Percentiles rank a stretch among this genome's conserved stretches.
These are phyloP conservation scores for Mrakia blollopis DNA, from an alignment of 768 basidiomycete genomes.

Conservation along the genomic window DNA sequence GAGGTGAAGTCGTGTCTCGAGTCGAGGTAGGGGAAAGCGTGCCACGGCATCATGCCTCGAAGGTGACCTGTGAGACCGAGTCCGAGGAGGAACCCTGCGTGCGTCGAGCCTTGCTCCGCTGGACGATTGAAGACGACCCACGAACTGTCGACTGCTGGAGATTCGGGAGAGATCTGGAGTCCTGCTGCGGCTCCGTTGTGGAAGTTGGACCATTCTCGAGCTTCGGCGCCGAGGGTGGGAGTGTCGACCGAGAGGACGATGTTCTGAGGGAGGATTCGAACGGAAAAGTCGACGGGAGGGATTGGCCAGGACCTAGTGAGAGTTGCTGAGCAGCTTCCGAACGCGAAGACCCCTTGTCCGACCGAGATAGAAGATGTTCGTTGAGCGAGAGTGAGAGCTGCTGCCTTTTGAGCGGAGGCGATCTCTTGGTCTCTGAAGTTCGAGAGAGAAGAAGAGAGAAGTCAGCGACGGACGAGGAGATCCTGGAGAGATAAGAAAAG, in stretches of 20 bases:
- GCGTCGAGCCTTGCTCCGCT: constrained; percentile 78
- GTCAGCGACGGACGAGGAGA: not conserved
- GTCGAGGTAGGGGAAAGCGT: constrained; percentile 89
- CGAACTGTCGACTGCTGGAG: constrained; percentile 74
- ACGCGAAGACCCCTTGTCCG: constrained; percentile 88
- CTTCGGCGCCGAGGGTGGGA: constrained; percentile 69
- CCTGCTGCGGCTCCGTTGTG: constrained; percentile 95
- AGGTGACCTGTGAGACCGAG: constrained; percentile 89
- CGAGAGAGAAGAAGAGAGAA: not conserved
- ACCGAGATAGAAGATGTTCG: constrained; percentile 84
- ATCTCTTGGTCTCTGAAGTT: constrained; percentile 73
- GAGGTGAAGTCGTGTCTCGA: constrained; percentile 95
- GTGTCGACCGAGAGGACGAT: constrained; percentile 59
- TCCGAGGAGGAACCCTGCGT: constrained; percentile 93
- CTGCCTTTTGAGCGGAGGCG: constrained; percentile 73
- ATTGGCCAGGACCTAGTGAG: constrained; percentile 47
- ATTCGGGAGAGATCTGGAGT: constrained; percentile 70
- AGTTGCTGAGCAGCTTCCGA: constrained; percentile 69
- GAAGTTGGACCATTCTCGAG: constrained; percentile 88
- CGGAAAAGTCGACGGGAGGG: constrained; percentile 47
- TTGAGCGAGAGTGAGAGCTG: constrained; percentile 73
- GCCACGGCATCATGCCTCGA: constrained; percentile 84
- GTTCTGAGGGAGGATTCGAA: constrained; percentile 70
- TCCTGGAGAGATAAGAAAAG: not conserved
- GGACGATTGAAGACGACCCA: constrained; percentile 95